phyloP scores from a whole-genome alignment of 2,329 filamentous ascomycete genomes.

The Trichoderma sp. region DNA sequence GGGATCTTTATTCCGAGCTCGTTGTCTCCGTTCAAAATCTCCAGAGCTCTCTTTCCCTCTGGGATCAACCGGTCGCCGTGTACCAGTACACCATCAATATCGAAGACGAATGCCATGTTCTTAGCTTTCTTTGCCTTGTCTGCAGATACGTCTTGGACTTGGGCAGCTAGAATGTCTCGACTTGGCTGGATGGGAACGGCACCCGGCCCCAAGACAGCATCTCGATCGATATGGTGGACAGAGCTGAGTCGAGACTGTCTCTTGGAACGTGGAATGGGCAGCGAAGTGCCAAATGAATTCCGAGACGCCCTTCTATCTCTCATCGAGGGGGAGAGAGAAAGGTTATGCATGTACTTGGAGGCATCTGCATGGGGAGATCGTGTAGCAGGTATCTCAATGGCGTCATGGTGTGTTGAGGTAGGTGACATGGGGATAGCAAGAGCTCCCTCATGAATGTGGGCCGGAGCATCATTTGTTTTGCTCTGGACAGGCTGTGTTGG shows the following conservation, averaged over 20 bases:
- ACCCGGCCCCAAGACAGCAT: neutral
- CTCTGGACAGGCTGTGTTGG: neutral
- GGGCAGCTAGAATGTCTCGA: constrained; percentile 2
- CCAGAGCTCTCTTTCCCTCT: constrained; percentile 11
- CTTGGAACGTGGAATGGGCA: constrained; percentile 9
- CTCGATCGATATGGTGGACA: constrained; percentile 6
- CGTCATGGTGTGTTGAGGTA: neutral
- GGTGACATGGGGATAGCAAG: constrained; percentile 13
- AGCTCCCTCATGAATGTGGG: neutral
- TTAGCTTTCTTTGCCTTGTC: constrained; percentile 14
- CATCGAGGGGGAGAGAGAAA: constrained; percentile 11
- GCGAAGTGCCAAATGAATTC: constrained; percentile 6
- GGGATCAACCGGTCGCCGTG: constrained; percentile 1
- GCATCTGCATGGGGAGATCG: constrained; percentile 11
- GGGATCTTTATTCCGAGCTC: constrained; percentile 12
- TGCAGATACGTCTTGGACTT: constrained; percentile 7
- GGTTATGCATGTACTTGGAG: constrained; percentile 12
- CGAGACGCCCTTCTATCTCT: neutral
- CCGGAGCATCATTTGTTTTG: neutral
- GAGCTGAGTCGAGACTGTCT: constrained; percentile 15
- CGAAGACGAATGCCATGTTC: constrained; percentile 17
- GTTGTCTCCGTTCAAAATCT: constrained; percentile 12
- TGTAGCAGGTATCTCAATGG: constrained; percentile 9
- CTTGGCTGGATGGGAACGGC: neutral
- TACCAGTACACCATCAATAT: constrained; percentile 10